Evolutionary conservation across 768 basidiomycete species (phyloP), one percentile per base, ranked within the genome.

Genomic region (Pleurotus giganteus): DNA sequence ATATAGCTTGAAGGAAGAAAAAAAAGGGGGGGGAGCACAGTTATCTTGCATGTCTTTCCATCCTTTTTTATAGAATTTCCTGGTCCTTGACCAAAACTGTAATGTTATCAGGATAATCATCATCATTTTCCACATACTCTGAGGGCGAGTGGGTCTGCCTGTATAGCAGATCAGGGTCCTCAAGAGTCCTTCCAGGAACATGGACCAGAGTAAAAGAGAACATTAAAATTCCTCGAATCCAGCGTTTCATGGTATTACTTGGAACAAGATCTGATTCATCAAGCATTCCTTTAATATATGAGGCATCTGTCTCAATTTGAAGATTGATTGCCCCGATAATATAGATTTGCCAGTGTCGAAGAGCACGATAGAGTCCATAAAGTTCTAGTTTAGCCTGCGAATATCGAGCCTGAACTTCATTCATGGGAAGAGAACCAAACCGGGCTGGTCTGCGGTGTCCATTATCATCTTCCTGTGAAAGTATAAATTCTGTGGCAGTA

Each of bases 241-340:
- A 78, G 11, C 66, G 54, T 47, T 77, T 78, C 4, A 77, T 71
- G 0, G 74, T 56, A 0, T 73, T 69, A 54, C 70, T 73, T 0
- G 72, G 74, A 13, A 65, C 65, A 0, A 71, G 21, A 34, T 76
- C 71, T 0, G 75, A 73, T 15, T 70, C 54, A 45, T 75, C 72
- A 2, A 78, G 46, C 74, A 76, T 78, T n/a, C 70, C 72, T 50
- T 71, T 71, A n/a, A n/a, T n/a, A n/a, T n/a, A 71, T 32, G 70
- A 61, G 0, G 72, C 74, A 58, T 78, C 71, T 0, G 71, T 69
- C 58, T 76, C 72, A n/a, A n/a, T n/a, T n/a, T n/a, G n/a, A n/a
- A 69, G 44, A 24, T 57, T 63, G 28, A 56, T 58, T 6, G 60
- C 26, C 1, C 67, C 62, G 19, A 66, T 60, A 3, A 63, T 17